Percentiles rank a stretch among this genome's conserved stretches.
phyloP scores from a whole-genome alignment of 2,329 filamentous ascomycete genomes.

The Cadophora sp. region DNA sequence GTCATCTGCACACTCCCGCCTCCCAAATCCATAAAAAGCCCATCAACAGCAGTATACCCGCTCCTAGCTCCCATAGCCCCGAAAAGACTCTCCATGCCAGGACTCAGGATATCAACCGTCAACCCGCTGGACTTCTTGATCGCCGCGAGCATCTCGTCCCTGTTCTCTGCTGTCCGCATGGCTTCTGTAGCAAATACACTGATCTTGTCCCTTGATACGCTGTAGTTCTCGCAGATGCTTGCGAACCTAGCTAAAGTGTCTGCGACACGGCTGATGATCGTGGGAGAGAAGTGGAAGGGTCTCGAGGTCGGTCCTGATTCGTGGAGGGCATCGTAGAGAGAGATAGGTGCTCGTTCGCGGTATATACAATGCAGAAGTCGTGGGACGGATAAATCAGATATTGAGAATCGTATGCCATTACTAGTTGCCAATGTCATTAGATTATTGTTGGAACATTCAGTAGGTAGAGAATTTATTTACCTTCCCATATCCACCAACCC shows the following conservation, averaged over 20 bases:
- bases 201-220: constrained; percentile 69
- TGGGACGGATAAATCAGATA: constrained; percentile 78
- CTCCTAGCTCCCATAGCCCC: constrained; percentile 84
- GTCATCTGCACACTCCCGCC: constrained; percentile 75
- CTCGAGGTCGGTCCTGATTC: constrained; percentile 49
- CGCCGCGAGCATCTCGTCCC: constrained; percentile 67
- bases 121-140: constrained; percentile 72
- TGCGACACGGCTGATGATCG: constrained; percentile 71
- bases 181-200: constrained; percentile 88
- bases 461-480: constrained; percentile 33
- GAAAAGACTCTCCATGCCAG: constrained; percentile 81
- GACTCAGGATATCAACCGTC: constrained; percentile 74
- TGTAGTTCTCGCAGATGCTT: constrained; percentile 71
- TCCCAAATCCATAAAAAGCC: constrained; percentile 75
- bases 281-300: constrained; percentile 52
- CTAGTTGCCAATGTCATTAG: constrained; percentile 50
- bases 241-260: constrained; percentile 73
- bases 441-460: neutral
- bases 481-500: constrained; percentile 47
- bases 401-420: constrained; percentile 93
- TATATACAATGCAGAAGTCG: constrained; percentile 81
- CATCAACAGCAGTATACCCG: constrained; percentile 64
- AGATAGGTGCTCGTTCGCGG: constrained; percentile 79
- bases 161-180: constrained; percentile 81
- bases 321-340: constrained; percentile 83